These are phyloP conservation scores for Chlorella sp. DNA, from an alignment of 139 green algal genomes.

Conservation along the genomic window DNA sequence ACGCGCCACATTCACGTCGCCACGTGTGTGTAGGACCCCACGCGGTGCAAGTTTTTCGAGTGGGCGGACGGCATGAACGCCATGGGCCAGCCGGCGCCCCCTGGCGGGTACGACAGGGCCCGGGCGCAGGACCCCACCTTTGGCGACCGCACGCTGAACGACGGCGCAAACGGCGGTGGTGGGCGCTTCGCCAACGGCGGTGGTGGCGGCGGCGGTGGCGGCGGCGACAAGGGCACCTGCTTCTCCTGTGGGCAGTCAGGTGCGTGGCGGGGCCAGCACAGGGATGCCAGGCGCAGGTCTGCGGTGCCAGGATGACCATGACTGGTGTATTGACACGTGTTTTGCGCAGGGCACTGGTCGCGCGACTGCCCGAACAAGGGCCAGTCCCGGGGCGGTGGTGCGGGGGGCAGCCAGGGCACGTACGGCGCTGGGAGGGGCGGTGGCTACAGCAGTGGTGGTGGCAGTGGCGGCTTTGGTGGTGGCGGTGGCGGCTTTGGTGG, in stretches of 20 bases:
- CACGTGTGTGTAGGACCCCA: conserved; percentile 22
- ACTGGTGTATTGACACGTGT: background rate
- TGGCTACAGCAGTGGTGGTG: background rate
- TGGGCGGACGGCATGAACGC: conserved; percentile 15
- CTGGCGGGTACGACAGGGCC: too few species aligned
- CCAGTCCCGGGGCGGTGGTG: background rate
- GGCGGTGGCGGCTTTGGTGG: background rate
- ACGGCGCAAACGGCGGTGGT: background rate
- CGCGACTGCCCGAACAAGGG: conserved; percentile 26
- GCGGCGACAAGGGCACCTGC: conserved; percentile 5
- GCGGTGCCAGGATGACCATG: background rate
- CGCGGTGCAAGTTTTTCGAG: conserved; percentile 24
- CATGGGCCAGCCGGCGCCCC: background rate
- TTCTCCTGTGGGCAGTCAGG: conserved; percentile 17
- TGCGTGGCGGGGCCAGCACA: background rate
- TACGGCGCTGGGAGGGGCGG: background rate
- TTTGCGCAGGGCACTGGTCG: conserved; percentile 20
- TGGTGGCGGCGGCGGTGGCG: conserved; percentile 10
- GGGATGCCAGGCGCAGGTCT: background rate
- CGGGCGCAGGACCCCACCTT: background rate
- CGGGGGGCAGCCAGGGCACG: conserved; percentile 1
- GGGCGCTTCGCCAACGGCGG: background rate
- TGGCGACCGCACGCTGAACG: conserved; percentile 6
- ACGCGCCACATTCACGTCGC: too few species aligned
- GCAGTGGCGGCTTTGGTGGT: conserved; percentile 15